phyloP scores from a whole-genome alignment of 2,329 filamentous ascomycete genomes.

The Aspergillus hiratsukae region DNA sequence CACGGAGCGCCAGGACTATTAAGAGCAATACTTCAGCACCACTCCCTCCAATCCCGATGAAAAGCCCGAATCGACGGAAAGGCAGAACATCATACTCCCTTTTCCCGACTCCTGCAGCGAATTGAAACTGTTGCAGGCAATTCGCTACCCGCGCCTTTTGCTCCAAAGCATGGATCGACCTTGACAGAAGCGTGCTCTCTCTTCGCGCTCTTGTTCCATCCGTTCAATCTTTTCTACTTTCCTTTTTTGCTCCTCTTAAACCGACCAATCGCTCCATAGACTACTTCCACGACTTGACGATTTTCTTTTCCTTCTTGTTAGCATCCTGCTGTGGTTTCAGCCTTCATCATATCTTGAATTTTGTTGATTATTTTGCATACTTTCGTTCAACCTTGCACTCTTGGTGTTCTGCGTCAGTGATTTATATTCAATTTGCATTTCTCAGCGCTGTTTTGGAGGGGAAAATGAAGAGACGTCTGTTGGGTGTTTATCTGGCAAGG shows the following conservation, averaged over 20 bases:
- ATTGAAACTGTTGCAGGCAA: constrained; percentile 4
- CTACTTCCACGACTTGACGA: constrained; percentile 25
- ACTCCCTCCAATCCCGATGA: constrained; percentile 22
- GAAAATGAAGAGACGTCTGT: constrained; percentile 10
- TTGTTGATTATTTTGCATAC: background rate
- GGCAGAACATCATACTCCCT: constrained; percentile 42
- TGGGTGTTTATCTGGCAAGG: constrained; percentile 16
- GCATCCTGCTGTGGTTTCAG: constrained; percentile 12
- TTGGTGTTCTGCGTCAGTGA: constrained; percentile 2
- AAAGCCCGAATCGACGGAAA: constrained; percentile 30
- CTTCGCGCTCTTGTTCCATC: constrained; percentile 3
- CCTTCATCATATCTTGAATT: constrained; percentile 6
- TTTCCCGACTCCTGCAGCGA: constrained; percentile 15
- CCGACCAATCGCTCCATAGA: constrained; percentile 11
- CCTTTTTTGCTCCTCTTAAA: constrained; percentile 4
- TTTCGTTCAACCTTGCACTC: background rate
- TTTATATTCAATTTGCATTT: constrained; percentile 21
- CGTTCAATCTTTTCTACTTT: constrained; percentile 11
- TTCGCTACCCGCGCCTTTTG: background rate
- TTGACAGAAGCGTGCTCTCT: background rate
- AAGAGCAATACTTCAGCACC: constrained; percentile 17
- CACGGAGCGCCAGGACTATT: constrained; percentile 9
- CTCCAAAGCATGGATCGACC: background rate
- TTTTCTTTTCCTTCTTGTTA: constrained; percentile 9
- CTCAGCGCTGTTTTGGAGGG: constrained; percentile 18